Evolutionary conservation across 495 filamentous ascomycete species (phyloP).

Genomic region (Tetracladium setigerum): DNA sequence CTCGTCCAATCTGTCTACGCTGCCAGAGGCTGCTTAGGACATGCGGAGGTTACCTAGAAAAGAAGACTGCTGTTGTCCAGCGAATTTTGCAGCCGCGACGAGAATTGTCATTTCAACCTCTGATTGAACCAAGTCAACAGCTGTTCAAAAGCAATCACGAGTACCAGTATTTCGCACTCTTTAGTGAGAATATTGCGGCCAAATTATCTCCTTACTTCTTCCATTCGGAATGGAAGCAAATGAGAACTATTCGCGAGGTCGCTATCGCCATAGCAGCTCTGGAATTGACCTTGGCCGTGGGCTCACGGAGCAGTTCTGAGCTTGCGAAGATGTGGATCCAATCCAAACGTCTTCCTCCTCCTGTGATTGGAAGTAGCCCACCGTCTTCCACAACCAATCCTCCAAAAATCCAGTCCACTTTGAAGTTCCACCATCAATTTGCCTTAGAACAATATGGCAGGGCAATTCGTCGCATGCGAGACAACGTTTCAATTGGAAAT

Average conservation of each 20-base stretch:
- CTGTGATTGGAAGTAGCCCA: too few relatives aligned
- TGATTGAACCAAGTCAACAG: neutral
- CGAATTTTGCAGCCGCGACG: constrained; percentile 5
- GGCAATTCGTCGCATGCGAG: constrained; percentile 7
- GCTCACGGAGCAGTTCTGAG: too few relatives aligned
- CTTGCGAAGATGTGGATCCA: too few relatives aligned
- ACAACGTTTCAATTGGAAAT: constrained; percentile 1
- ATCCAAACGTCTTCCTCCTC: too few relatives aligned
- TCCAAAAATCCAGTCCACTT: too few relatives aligned
- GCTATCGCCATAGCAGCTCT: constrained; percentile 55
- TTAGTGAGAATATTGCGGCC: constrained; percentile 43
- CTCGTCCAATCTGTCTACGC: constrained; percentile 39
- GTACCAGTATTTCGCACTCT: constrained; percentile 47
- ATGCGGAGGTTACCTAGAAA: constrained; percentile 43
- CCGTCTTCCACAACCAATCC: too few relatives aligned
- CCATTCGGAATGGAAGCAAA: constrained; percentile 50
- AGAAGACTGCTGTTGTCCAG: constrained; percentile 1
- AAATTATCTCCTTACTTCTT: constrained; percentile 54
- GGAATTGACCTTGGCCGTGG: constrained; percentile 37
- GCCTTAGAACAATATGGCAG: constrained; percentile 13
- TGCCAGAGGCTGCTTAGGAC: constrained; percentile 42
- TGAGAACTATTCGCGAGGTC: constrained; percentile 51
- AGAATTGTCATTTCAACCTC: neutral
- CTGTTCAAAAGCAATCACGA: constrained; percentile 31
- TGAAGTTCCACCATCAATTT: constrained; percentile 1